Evolutionary conservation across 208 protist species (phyloP).

Genomic region (Leptomonas seymouri): DNA sequence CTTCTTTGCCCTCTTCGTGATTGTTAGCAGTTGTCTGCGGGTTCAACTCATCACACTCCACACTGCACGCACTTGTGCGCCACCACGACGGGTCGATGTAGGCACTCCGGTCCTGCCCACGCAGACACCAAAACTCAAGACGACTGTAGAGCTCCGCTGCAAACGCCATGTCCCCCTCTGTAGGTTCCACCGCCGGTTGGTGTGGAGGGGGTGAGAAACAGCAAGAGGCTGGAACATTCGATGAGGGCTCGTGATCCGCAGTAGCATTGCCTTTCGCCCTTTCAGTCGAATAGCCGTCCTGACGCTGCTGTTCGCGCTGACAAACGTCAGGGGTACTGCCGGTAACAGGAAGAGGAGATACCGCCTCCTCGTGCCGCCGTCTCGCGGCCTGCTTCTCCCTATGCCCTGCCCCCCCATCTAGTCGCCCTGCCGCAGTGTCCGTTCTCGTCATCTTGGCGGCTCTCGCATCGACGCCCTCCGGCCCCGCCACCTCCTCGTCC

Average conservation of each 20-base stretch:
- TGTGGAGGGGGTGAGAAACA: neutral
- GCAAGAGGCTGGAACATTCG: neutral
- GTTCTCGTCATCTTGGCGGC: neutral
- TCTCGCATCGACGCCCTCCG: neutral
- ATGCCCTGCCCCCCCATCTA: neutral
- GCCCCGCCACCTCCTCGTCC: neutral
- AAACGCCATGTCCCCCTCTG: constrained; percentile 62
- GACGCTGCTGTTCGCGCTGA: too few relatives aligned
- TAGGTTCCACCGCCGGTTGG: constrained; percentile 14
- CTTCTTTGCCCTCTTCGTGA: neutral
- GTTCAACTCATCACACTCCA: neutral
- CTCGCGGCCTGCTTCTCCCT: neutral
- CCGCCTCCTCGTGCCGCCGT: too few relatives aligned
- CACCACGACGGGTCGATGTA: constrained; percentile 38
- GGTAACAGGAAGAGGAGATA: too few relatives aligned
- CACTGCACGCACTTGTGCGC: neutral
- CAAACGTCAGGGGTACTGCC: too few relatives aligned
- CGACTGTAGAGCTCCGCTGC: constrained; percentile 63
- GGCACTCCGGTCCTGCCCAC: constrained; percentile 52
- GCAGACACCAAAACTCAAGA: constrained; percentile 72
- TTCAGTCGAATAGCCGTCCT: neutral
- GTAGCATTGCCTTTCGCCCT: neutral
- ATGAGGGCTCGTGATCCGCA: neutral
- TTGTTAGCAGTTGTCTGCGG: too few relatives aligned
- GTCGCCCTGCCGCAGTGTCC: neutral